Evolutionary conservation across 495 filamentous ascomycete genomes (phyloP).

Genomic region (Penicillium daleae): DNA sequence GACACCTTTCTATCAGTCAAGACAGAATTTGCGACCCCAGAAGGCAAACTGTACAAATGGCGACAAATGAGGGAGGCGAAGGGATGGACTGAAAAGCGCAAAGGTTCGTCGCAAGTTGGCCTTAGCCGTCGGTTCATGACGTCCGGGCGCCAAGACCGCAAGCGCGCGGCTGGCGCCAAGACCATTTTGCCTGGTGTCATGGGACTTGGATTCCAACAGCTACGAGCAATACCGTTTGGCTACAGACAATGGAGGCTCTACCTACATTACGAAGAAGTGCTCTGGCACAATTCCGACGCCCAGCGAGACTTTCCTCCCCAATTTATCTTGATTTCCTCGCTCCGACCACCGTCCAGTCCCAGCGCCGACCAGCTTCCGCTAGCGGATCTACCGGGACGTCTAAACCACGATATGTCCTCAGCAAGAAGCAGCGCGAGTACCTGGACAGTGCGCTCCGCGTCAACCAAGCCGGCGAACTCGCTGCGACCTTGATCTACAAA

Average conservation of each 20-base stretch:
- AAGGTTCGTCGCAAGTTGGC: slow-evolving; percentile 31
- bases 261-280: slow-evolving; percentile 27
- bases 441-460: slow-evolving; percentile 84
- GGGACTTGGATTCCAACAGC: background rate
- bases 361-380: slow-evolving; percentile 38
- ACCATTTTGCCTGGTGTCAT: slow-evolving; percentile 5
- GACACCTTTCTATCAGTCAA: slow-evolving; percentile 5
- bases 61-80: background rate
- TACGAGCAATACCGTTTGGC: background rate
- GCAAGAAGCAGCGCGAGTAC: slow-evolving; percentile 69
- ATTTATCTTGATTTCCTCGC: slow-evolving; percentile 50
- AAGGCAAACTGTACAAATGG: slow-evolving; percentile 16
- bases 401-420: slow-evolving; percentile 65
- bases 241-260: slow-evolving; percentile 23
- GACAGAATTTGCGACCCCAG: background rate
- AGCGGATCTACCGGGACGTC: slow-evolving; percentile 23
- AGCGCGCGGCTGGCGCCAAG: slow-evolving; percentile 32
- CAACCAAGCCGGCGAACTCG: slow-evolving; percentile 89
- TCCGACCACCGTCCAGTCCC: slow-evolving; percentile 33
- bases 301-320: slow-evolving; percentile 22
- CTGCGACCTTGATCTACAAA: slow-evolving; percentile 83
- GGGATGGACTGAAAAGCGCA: slow-evolving; percentile 8
- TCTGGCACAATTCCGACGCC: slow-evolving; percentile 21
- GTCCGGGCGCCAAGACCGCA: slow-evolving; percentile 30
- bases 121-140: slow-evolving; percentile 34